A percentile compares a stretch with the other conserved stretches of the same genome.
Conservation (phyloP, 805 yeast genomes). For the Candida boidinii region DNA sequence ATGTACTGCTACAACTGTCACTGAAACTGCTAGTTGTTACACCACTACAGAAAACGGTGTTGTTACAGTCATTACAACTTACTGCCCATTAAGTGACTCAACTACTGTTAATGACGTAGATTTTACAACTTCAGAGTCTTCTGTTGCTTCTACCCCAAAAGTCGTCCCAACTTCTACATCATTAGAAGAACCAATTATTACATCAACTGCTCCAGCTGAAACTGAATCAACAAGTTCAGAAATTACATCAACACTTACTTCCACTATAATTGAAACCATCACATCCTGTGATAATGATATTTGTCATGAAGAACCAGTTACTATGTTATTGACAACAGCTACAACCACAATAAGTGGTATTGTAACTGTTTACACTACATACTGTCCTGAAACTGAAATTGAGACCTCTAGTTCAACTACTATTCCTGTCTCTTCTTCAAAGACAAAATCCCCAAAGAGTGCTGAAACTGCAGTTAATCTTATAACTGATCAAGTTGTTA, state of each 20-base stretch:
- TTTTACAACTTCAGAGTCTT: constrained; percentile 7
- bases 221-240: constrained; percentile 3
- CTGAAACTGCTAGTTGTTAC: constrained; percentile 14
- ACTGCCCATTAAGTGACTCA: constrained; percentile 7
- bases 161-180: not conserved
- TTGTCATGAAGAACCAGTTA: too few relatives aligned
- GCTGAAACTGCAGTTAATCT: constrained; percentile 8
- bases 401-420: constrained; percentile 4
- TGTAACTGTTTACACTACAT: constrained; percentile 4
- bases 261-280: constrained; percentile 9
- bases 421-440: not conserved
- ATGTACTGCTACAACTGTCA: constrained; percentile 7
- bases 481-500: constrained; percentile 13
- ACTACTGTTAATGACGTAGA: constrained; percentile 8
- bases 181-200: not conserved
- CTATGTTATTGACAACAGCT: too few relatives aligned
- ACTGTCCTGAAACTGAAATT: constrained; percentile 4
- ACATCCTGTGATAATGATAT: constrained; percentile 5
- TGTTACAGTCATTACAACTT: constrained; percentile 15
- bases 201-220: constrained; percentile 1
- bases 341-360: constrained; percentile 4
- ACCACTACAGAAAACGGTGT: constrained; percentile 13
- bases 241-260: constrained; percentile 5
- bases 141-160: constrained; percentile 3
- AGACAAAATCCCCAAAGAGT: constrained; percentile 3